Base-by-base conservation (phyloP, 306 rosid species). In the Vachellia collinsii region DNA sequence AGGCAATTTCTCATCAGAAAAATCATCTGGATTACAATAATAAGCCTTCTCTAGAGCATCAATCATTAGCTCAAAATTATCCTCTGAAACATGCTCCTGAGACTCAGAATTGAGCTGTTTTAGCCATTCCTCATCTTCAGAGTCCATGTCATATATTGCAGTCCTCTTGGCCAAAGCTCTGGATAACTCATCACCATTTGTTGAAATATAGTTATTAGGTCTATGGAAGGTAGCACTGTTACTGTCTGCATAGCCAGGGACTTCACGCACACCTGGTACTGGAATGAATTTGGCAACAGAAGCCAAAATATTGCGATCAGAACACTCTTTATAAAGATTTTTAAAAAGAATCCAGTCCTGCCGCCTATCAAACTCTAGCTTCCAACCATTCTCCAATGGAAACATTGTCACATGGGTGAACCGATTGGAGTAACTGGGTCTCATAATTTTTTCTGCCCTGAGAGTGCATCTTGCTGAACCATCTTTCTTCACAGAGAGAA, bases 71-170 rank as follows among this genome's bases (percentile, higher is more conserved):
- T 94, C 97, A 80, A 92, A 94, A 46, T 64, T 75, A 70, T 91
- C 91, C 89, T 54, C 82, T 0, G 89, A 86, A 64, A 94, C 63
- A 79, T 56, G 71, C 72, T 85, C 92, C 63, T 64, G 84, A 67
- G 61, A 83, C 73, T 85, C 85, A 0, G 70, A 4, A 63, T 91
- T 92, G 42, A 90, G 84, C 79, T 82, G 84, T 53, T 67, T 80
- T 36, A 91, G 82, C 97, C 97, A 94, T 63, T 79, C 85, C 82
- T 94, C 98, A 58, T 94, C 98, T 42, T 88, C 97, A 16, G 89
- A 88, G 72, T 94, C 98, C 92, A 94, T 79, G 83, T 94, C 98
- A 80, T 94, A 94, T 69, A 72, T 87, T 1, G 94, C 89, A 0
- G 79, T 79, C 71, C 64, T 81, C 87, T 80, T 91, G 23, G 86